A percentile compares a stretch with the other conserved stretches of the same genome.
phyloP scores from a whole-genome alignment of 306 rosid species.

The Phaseolus lunatus region DNA sequence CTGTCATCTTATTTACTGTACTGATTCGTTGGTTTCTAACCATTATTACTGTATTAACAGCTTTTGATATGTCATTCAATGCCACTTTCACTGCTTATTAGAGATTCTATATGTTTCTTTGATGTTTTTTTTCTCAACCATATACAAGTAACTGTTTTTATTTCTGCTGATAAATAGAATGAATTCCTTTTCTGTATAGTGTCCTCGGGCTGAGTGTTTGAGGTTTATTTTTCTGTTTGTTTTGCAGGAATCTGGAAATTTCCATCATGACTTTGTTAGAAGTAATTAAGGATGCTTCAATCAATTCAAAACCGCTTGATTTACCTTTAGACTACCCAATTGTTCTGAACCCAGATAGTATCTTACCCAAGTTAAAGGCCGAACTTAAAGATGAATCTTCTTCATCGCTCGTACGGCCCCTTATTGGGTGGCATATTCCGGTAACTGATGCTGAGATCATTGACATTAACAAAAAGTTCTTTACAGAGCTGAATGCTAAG shows the following conservation, averaged over 20 bases:
- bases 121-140: too few species aligned
- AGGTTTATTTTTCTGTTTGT: conserved; percentile 14
- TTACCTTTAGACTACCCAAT: conserved; percentile 62
- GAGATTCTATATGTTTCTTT: not conserved
- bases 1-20: too few species aligned
- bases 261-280: conserved; percentile 75
- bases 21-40: not conserved
- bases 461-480: conserved; percentile 62
- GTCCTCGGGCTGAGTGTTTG: not conserved
- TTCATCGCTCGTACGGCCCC: conserved; percentile 50
- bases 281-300: conserved; percentile 60
- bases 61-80: not conserved
- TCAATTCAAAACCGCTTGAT: conserved; percentile 45
- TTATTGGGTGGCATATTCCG: conserved; percentile 71
- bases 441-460: conserved; percentile 57
- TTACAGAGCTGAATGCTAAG: conserved; percentile 55
- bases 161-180: too few species aligned
- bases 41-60: not conserved
- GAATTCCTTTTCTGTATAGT: not conserved
- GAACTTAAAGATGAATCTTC: conserved; percentile 50
- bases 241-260: conserved; percentile 38
- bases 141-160: too few species aligned
- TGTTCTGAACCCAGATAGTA: conserved; percentile 68
- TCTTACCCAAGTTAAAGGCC: conserved; percentile 59
- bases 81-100: not conserved